Base-by-base conservation (phyloP, 2,329 filamentous ascomycete species). In the Aureobasidium sp. region DNA sequence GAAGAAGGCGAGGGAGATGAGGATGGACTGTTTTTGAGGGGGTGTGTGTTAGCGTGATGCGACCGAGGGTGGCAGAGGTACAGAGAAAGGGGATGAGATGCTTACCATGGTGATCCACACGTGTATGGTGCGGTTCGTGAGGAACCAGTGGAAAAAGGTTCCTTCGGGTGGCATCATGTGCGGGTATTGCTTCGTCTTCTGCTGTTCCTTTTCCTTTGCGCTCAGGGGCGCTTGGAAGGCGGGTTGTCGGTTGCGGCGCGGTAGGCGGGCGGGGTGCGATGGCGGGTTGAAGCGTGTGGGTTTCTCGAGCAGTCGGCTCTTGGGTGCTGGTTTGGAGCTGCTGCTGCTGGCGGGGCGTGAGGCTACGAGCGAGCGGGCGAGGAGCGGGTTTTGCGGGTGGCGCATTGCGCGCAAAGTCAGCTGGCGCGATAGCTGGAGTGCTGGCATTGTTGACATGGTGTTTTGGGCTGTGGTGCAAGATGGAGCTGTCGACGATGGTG, bases 241-340 rank as follows among this genome's bases (percentile, higher is more conserved):
- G 9, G 55, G 55, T 31, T 49, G 55, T 49, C 31, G 21, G 31
- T 86, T 85, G 7, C 77, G 72, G 57, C 75, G 74, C 65, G 81
- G 79, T 33, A 90, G 81, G 7, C 88, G 81, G 23, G 88, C 78
- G 13, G 88, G 87, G 73, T 97, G 94, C 0, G 93, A 97, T 0
- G 94, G 94, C 2, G 94, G 93, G 50, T 89, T 89, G 80, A 96
- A 97, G 72, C 87, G 88, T 69, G 88, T 82, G 25, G 93, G 93
- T 74, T 96, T 90, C 68, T 89, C 89, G 65, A 99, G 85, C 5
- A 90, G 82, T 63, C 86, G 81, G 37, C 84, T 82, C 69, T 87
- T 88, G 64, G 74, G 75, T 21, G 67, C 69, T 21, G 70, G 71
- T 37, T 47, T 50, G 11, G 57, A 60, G 29, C 13, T 47, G 21